Evolutionary conservation across 495 filamentous ascomycete species (phyloP).

Genomic region (Xylaria sp.): DNA sequence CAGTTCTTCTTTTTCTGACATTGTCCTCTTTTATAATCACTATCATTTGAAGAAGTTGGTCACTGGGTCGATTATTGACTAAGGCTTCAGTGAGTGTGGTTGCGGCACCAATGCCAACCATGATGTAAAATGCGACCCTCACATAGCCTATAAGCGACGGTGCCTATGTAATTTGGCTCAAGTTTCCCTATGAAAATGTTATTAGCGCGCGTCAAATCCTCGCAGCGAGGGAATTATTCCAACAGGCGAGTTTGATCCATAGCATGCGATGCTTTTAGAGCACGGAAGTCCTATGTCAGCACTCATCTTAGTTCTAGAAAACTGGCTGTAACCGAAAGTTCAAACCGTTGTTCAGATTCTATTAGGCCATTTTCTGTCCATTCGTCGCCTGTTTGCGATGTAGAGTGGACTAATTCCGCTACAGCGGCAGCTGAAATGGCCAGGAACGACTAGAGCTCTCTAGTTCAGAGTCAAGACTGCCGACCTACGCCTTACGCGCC

Average conservation of each 20-base stretch:
- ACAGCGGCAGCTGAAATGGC: background rate
- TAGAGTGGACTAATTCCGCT: constrained; percentile 1
- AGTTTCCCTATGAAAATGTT: background rate
- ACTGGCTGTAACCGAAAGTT: background rate
- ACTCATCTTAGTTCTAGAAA: too few species aligned
- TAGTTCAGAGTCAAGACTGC: background rate
- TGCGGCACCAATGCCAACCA: background rate
- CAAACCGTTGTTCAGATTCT: background rate
- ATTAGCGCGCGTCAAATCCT: background rate
- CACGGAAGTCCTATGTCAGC: background rate
- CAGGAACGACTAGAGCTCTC: background rate
- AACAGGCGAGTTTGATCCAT: background rate
- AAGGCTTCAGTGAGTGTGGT: background rate
- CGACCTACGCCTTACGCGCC: constrained; percentile 9
- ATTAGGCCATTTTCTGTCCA: background rate
- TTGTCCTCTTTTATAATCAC: background rate
- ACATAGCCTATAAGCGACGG: background rate
- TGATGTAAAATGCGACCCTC: constrained; percentile 5
- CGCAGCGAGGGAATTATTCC: background rate
- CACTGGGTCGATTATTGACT: background rate
- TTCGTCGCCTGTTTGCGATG: background rate
- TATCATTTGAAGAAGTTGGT: background rate
- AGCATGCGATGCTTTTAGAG: background rate
- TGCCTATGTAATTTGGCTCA: background rate
- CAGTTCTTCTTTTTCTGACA: background rate